Evolutionary conservation across 176 grass and related monocot species (phyloP).

Genomic region (Triticum turgidum): DNA sequence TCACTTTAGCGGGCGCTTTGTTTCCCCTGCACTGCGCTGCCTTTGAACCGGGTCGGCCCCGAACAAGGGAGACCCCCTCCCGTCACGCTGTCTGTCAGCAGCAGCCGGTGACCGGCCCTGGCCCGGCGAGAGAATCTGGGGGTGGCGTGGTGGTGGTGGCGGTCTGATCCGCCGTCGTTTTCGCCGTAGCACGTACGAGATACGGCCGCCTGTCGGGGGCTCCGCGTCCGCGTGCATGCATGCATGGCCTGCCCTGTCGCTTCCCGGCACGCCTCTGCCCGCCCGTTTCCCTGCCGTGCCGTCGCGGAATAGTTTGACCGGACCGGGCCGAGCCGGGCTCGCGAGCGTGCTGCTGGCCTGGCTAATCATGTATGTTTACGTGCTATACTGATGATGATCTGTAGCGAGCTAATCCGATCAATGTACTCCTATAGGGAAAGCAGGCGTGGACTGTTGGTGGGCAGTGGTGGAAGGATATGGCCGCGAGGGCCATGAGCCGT

Average conservation of each 20-base stretch:
- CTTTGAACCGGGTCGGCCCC: conserved; percentile 34
- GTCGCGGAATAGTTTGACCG: conserved; percentile 20
- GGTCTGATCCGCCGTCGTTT: conserved; percentile 26
- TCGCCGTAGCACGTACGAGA: not conserved
- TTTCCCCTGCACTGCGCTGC: not conserved
- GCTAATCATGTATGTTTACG: not conserved
- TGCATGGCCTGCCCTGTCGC: not conserved
- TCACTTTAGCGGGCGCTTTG: conserved; percentile 31
- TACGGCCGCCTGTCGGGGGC: conserved; percentile 23
- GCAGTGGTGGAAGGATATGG: not conserved
- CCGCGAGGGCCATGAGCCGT: not conserved
- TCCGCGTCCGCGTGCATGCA: not conserved
- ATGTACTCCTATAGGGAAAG: not conserved
- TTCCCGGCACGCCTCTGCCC: not conserved
- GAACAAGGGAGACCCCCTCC: conserved; percentile 13
- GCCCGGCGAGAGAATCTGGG: conserved; percentile 19
- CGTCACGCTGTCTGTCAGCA: conserved; percentile 4
- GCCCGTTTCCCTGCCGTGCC: not conserved
- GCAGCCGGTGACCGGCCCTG: not conserved
- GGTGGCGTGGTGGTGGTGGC: not conserved
- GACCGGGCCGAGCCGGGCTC: too few relatives aligned
- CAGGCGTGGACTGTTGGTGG: not conserved
- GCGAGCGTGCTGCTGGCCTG: not conserved
- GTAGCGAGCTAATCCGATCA: not conserved
- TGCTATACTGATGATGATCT: not conserved